Base-by-base conservation (phyloP, 228 moss, liverwort and hornwort species). In the Sphagnum fallax region DNA sequence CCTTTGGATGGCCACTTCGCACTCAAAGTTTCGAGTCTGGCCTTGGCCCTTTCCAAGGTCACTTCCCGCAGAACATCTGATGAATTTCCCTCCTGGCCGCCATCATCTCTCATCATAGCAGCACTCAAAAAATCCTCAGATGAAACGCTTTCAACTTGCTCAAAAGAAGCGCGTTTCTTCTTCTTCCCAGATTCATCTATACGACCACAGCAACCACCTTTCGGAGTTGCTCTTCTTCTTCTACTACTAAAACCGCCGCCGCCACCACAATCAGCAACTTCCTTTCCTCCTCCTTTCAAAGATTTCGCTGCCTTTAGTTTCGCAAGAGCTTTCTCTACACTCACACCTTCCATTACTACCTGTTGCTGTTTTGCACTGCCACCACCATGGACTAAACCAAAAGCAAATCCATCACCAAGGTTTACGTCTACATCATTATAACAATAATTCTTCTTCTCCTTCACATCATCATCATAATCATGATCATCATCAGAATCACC, bases 1-100 rank as follows among this genome's bases (percentile, higher is more conserved):
- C 32, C 32, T 32, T 32, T 3, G 32, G 32, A 32, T 32, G 55
- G 9, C 55, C 55, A 55, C 55, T 55, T 55, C 9, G 55, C 8
- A 8, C 12, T 55, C 55, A 55, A 55, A 8, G 8, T 55, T 55
- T 55, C 12, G 55, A 55, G 12, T 55, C 12, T 55, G 55, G 68
- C 75, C 78, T 74, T 83, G 16, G 86, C 86, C 65, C 74, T 74
- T 72, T 80, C 76, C 70, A 87, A 74, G 48, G 80, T 87, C 57
- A 80, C 78, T 67, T 73, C 80, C 5, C 48, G 69, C 32, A 1
- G 32, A 32, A 32, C 32, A 32, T 3, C 32, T 3, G 2, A 32
- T 32, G 32, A 32, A 32, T 32, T 32, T 32, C 32, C 32, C 32
- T 32, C 32, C 73, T 55, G 47, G 49, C 8, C 65, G 32, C 61